Base-by-base conservation (phyloP, 768 basidiomycete species). In the Pleurotus salmoneostramineus region DNA sequence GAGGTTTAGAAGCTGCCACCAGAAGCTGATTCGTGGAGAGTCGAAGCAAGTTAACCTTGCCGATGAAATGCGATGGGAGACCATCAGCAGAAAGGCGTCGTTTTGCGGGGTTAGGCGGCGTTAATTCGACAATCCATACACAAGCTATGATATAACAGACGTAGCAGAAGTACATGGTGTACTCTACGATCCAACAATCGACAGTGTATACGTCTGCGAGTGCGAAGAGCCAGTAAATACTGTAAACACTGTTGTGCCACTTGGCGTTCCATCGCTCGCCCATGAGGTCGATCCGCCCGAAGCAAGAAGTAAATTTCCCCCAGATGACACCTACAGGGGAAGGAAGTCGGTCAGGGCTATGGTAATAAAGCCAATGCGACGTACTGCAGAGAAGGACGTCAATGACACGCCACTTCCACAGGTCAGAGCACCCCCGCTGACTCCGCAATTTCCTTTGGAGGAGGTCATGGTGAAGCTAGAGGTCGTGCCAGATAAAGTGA, bases 361-460 rank as follows among this genome's bases (percentile, higher is more conserved):
- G 33, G 42, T 55, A 27, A 43, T 50, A 42, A 57, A 33, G 45
- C n/a, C 48, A 15, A 40, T 15, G 48, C n/a, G 15, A 69, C 81
- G 66, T 62, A 85, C 83, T 17, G 81, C 81, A 57, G 80, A 77
- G 70, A 84, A 84, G 8, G 71, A 70, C 2, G 79, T 75, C 12
- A 72, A 64, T 15, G 75, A 64, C 7, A 81, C 79, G 10, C 82
- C 77, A 61, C 76, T 81, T 6, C 80, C 83, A 66, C 84, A 86
- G 1, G 74, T 63, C 51, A 86, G 72, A 36, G 68, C 58, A 5
- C 80, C 78, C 47, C 68, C 64, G 15, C 73, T 74, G 40, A 85
- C 76, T 14, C 77, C 81, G 64, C 84, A 87, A 52, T 66, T 71
- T 11, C 85, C 85, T 67, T 85, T 85, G 8, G 81, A 83, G 21